Evolutionary conservation across 805 yeast species (phyloP).

Genomic region (Wilhelminamyces savonicus): DNA sequence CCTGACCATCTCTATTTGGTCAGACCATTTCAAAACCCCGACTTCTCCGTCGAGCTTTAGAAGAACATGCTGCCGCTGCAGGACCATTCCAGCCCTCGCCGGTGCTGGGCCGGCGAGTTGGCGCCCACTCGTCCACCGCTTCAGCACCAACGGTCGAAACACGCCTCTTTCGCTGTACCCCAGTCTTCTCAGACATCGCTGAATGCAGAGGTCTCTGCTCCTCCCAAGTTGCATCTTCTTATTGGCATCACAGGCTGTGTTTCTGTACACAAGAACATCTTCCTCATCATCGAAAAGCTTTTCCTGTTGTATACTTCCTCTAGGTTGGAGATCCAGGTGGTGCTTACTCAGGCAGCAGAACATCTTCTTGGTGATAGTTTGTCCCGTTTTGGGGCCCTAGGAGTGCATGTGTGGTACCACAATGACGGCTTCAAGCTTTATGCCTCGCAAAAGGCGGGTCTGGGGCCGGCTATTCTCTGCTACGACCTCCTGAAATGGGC

Average conservation of each 20-base stretch:
- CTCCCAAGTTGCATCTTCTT: conserved; percentile 16
- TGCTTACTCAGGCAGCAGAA: conserved; percentile 18
- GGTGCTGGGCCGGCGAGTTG: too few relatives aligned
- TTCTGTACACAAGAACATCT: conserved; percentile 14
- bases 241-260: conserved; percentile 22
- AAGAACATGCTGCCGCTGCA: too few relatives aligned
- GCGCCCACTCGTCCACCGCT: too few relatives aligned
- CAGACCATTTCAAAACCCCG: too few relatives aligned
- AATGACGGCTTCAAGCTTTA: conserved; percentile 14
- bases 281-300: conserved; percentile 16
- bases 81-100: too few relatives aligned
- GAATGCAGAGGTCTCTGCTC: too few relatives aligned
- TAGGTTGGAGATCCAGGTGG: conserved; percentile 17
- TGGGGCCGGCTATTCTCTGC: conserved; percentile 4
- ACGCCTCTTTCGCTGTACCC: too few relatives aligned
- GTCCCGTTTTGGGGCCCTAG: conserved; percentile 13
- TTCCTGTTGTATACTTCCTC: conserved; percentile 15
- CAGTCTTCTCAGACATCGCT: too few relatives aligned
- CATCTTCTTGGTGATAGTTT: conserved; percentile 13
- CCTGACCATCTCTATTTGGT: too few relatives aligned
- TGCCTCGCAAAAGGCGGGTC: conserved; percentile 6
- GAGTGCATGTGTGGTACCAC: conserved; percentile 19
- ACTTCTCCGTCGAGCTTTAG: too few relatives aligned
- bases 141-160: too few relatives aligned
- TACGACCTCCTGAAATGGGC: conserved; percentile 20